Conservation (phyloP, 257 asterid species). For the Gynochthodes officinalis region DNA sequence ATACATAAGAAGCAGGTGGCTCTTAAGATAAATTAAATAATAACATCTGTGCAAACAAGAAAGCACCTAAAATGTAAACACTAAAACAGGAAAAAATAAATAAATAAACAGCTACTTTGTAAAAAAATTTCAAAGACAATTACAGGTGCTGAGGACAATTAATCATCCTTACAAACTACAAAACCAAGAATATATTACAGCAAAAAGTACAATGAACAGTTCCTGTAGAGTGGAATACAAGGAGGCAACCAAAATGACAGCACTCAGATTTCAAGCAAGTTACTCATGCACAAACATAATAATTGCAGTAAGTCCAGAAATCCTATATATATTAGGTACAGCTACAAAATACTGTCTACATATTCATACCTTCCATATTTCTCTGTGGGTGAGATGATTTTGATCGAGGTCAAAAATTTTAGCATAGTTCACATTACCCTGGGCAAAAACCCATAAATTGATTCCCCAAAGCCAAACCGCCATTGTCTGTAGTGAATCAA, state of each 20-base stretch:
- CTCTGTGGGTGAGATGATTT: constrained; percentile 84
- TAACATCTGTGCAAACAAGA: not conserved
- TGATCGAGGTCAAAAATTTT: constrained; percentile 94
- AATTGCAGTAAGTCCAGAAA: not conserved
- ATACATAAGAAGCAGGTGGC: not conserved
- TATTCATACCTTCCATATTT: constrained; percentile 85
- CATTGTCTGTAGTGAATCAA: constrained; percentile 69
- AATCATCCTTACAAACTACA: no score
- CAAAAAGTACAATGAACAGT: no score
- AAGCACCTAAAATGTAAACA: not conserved
- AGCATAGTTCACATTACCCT: constrained; percentile 66
- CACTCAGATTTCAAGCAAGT: not conserved
- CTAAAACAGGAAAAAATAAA: not conserved
- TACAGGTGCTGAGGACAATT: no score
- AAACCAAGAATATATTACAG: no score
- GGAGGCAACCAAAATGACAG: not conserved
- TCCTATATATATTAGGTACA: not conserved
- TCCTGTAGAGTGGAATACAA: not conserved
- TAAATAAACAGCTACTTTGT: not conserved
- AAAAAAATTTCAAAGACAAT: not conserved
- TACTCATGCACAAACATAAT: not conserved
- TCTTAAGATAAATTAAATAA: not conserved
- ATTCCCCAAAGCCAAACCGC: constrained; percentile 98
- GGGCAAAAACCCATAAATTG: constrained; percentile 88
- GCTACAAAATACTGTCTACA: not conserved